Evolutionary conservation across 1,139 yeast genomes (phyloP).

Genomic region (Blastobotrys aristatus): DNA sequence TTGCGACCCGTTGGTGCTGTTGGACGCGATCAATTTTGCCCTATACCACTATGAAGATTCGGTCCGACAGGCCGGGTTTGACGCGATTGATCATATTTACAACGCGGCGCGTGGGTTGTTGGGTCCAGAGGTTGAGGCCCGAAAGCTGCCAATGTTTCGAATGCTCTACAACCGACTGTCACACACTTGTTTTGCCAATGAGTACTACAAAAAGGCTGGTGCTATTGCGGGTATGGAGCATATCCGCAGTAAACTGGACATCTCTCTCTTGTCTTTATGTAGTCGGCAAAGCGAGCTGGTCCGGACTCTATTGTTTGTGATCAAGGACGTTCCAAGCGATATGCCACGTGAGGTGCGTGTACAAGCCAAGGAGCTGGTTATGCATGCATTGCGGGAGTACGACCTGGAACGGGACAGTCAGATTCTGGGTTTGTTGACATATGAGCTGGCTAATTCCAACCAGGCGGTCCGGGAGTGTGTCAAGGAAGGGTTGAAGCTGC

Average conservation of each 20-base stretch:
- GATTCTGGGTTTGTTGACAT: constrained; percentile 78
- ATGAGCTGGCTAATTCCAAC: constrained; percentile 87
- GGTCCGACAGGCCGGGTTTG: constrained; percentile 67
- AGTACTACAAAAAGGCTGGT: constrained; percentile 78
- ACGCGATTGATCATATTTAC: constrained; percentile 58
- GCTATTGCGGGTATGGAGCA: constrained; percentile 81
- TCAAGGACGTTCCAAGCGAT: constrained; percentile 85
- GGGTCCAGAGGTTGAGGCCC: constrained; percentile 60
- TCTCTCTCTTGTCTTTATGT: constrained; percentile 69
- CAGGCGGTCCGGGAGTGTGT: constrained; percentile 78
- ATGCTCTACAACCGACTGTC: constrained; percentile 76
- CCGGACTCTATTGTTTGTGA: constrained; percentile 80
- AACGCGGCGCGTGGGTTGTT: constrained; percentile 60
- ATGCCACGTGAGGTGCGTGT: constrained; percentile 77
- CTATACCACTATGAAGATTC: constrained; percentile 69
- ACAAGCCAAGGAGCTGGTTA: constrained; percentile 62
- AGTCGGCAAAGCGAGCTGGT: constrained; percentile 76
- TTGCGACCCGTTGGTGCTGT: constrained; percentile 63
- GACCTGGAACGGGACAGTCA: constrained; percentile 61
- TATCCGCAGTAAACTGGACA: constrained; percentile 59
- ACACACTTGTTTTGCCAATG: constrained; percentile 88
- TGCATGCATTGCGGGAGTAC: constrained; percentile 60
- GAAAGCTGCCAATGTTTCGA: constrained; percentile 69
- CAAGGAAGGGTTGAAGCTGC: constrained; percentile 59
- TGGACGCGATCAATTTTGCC: constrained; percentile 74